These are phyloP conservation scores for Coccomyxa subellipsoidea DNA, from an alignment of 163 green algal species.

Conservation along the genomic window DNA sequence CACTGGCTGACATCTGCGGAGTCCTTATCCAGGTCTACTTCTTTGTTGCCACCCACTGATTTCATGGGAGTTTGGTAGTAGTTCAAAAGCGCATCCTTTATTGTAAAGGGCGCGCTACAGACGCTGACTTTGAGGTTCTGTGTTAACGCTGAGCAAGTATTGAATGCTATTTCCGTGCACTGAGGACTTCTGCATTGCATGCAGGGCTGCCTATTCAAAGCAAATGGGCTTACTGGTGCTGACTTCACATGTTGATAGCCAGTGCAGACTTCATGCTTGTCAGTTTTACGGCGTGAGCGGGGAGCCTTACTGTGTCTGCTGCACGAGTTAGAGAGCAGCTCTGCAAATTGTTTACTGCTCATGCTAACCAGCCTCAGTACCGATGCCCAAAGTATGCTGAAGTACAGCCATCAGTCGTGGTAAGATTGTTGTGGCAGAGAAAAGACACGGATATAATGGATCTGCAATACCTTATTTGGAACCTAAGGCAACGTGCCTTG, in stretches of 20 bases:
- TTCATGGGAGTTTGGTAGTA: no score
- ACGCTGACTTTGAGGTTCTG: neutral
- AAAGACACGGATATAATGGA: no score
- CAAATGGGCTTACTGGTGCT: constrained; percentile 42
- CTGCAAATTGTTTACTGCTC: no score
- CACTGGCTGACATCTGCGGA: constrained; percentile 45
- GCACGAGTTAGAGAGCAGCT: no score
- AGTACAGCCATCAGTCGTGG: no score
- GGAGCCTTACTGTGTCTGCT: no score
- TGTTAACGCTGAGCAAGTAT: neutral
- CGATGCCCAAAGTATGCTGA: no score
- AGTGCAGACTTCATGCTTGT: neutral
- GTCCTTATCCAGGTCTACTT: constrained; percentile 53
- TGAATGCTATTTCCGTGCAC: neutral
- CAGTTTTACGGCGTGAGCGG: no score
- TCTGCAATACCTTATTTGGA: no score
- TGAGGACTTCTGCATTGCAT: neutral
- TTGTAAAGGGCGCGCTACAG: neutral
- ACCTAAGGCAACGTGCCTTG: no score
- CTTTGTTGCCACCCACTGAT: neutral
- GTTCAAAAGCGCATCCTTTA: neutral
- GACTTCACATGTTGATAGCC: constrained; percentile 34
- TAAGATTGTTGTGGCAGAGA: no score
- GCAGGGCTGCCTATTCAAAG: constrained; percentile 55
- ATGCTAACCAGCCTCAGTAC: no score